Conservation (phyloP, 1,284 basidiomycete species). For the Sanghuangporus weigelae region DNA sequence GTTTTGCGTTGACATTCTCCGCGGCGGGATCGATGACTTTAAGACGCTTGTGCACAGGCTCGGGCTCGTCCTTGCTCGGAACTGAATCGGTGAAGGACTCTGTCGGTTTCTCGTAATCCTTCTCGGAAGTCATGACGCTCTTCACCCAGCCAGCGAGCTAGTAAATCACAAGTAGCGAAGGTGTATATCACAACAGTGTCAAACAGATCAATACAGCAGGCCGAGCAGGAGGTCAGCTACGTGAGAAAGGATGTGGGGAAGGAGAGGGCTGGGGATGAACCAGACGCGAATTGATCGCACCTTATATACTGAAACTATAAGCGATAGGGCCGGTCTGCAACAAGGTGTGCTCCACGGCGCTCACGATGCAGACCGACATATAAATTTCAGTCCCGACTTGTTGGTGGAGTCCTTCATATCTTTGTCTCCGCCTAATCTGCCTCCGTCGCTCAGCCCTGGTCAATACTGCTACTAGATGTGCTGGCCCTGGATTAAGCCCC, state of each 20-base stretch:
- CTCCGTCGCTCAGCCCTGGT: not conserved
- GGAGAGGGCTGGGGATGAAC: not conserved
- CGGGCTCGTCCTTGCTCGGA: not conserved
- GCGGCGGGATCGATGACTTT: not conserved
- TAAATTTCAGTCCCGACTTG: not conserved
- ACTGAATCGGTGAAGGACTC: conserved; percentile 3
- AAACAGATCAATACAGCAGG: not conserved
- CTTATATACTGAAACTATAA: not conserved
- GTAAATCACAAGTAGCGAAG: not conserved
- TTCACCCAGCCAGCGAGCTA: not conserved
- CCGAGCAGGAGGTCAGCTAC: not conserved
- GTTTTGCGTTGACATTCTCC: conserved; percentile 39
- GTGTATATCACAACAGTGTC: not conserved
- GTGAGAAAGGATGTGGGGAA: not conserved
- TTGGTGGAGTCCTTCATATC: not conserved
- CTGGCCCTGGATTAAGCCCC: too few species aligned
- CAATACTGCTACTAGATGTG: not conserved
- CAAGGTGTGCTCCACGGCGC: conserved; percentile 18
- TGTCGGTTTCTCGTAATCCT: conserved; percentile 7
- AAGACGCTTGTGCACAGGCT: not conserved
- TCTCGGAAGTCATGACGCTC: not conserved
- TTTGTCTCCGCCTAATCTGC: not conserved
- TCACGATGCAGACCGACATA: not conserved
- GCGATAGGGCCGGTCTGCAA: too few species aligned
- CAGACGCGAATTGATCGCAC: not conserved